These are phyloP conservation scores for Apostasia ramifera DNA, from an alignment of 106 monocot genomes.

Conservation along the genomic window DNA sequence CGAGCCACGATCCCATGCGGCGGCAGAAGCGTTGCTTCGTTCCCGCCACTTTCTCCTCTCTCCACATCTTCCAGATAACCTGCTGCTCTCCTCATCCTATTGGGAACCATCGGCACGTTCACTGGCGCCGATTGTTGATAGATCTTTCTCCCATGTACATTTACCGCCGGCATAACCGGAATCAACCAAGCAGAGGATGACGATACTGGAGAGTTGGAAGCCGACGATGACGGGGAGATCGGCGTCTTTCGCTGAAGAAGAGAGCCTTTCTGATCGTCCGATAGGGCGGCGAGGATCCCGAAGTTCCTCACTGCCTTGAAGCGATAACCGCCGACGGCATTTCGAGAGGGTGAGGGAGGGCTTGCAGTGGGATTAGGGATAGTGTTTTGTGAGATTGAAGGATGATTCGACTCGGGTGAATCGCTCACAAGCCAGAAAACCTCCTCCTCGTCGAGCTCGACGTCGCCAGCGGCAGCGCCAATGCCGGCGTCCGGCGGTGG, in stretches of 20 bases:
- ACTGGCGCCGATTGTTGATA: conserved; percentile 61
- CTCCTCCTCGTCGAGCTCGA: conserved; percentile 67
- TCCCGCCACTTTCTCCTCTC: conserved; percentile 6
- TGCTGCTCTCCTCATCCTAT: conserved; percentile 9
- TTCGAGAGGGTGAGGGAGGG: not conserved
- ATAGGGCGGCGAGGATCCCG: conserved; percentile 64
- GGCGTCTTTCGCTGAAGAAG: conserved; percentile 27
- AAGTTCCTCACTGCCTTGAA: conserved; percentile 19
- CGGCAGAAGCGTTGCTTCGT: conserved; percentile 56
- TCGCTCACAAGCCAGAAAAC: conserved; percentile 35
- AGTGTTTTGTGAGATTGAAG: not conserved
- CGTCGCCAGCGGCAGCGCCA: conserved; percentile 13
- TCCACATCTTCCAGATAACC: not conserved
- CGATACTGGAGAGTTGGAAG: conserved; percentile 21
- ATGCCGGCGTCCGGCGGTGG: conserved; percentile 10
- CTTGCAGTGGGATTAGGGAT: conserved; percentile 4
- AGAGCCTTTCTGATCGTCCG: conserved; percentile 27
- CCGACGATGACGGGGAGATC: conserved; percentile 21
- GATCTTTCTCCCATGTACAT: conserved; percentile 8
- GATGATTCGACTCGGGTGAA: not conserved
- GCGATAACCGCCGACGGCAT: conserved; percentile 3
- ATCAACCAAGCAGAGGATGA: conserved; percentile 26
- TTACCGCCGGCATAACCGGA: conserved; percentile 25
- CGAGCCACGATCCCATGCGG: conserved; percentile 80
- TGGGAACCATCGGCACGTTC: conserved; percentile 47